These are phyloP conservation scores for Elongisporangium prolatum DNA, from an alignment of 352 stramenopile genomes.

Conservation along the genomic window DNA sequence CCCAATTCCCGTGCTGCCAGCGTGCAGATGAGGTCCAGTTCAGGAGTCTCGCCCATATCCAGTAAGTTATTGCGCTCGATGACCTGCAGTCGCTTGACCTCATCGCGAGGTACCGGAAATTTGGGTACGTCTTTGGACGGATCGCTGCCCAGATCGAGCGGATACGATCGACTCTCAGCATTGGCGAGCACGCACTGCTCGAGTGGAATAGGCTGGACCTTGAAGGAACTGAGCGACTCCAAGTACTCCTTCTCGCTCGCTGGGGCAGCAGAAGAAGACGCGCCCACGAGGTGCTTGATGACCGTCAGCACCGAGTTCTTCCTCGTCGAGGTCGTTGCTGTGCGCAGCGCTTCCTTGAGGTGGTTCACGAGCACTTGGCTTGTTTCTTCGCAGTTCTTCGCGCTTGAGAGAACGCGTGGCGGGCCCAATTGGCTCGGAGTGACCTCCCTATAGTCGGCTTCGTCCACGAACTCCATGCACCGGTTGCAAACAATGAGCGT, in stretches of 20 bases:
- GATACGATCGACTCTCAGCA: constrained; percentile 1
- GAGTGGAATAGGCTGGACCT: constrained; percentile 8
- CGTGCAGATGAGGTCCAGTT: constrained; percentile 8
- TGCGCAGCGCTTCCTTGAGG: constrained; percentile 2
- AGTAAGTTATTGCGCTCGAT: constrained; percentile 33
- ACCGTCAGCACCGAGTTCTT: constrained; percentile 15
- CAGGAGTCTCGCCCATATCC: constrained; percentile 34
- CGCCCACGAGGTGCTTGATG: constrained; percentile 23
- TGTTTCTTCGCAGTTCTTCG: neutral
- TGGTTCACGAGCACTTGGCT: neutral
- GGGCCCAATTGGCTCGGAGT: constrained; percentile 20
- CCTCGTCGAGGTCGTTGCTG: neutral
- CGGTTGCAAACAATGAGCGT: constrained; percentile 37
- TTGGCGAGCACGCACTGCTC: constrained; percentile 6
- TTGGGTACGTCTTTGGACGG: neutral
- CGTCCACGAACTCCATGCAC: constrained; percentile 51
- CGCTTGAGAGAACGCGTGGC: constrained; percentile 13
- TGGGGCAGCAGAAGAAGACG: neutral
- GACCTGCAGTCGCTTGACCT: constrained; percentile 24
- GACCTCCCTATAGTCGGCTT: constrained; percentile 43
- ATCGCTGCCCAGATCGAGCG: neutral
- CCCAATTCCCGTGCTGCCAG: constrained; percentile 1
- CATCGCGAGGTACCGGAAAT: constrained; percentile 29
- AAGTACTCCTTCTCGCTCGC: neutral
- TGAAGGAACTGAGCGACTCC: constrained; percentile 12